Conservation (phyloP, 1,284 basidiomycete species). For the Polyporus tsugae region DNA sequence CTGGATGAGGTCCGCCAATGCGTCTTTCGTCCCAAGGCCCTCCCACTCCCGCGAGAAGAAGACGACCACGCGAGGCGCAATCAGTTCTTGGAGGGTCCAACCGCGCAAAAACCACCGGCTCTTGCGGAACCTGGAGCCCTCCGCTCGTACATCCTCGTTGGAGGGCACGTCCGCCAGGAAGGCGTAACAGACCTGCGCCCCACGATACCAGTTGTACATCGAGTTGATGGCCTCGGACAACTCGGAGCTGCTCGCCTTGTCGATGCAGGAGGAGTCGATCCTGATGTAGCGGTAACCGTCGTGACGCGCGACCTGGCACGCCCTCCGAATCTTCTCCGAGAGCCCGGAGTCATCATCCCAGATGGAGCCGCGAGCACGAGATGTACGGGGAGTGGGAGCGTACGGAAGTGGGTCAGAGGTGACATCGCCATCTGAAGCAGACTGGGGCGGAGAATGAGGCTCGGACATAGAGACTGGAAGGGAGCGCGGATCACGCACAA, state of each 20-base stretch:
- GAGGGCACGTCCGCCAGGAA: conserved; percentile 10
- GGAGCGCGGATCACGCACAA: not conserved
- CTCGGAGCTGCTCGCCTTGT: conserved; percentile 18
- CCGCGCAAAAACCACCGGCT: conserved; percentile 2
- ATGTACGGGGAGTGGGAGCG: not conserved
- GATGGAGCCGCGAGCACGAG: too few species aligned
- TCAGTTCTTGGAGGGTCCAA: conserved; percentile 18
- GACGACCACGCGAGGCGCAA: conserved; percentile 7
- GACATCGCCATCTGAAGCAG: not conserved
- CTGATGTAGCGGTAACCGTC: conserved; percentile 10
- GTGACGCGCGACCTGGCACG: not conserved
- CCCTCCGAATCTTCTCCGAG: conserved; percentile 7
- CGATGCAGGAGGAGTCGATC: conserved; percentile 20
- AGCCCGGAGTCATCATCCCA: not conserved
- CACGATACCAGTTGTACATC: conserved; percentile 12
- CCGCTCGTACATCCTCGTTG: not conserved
- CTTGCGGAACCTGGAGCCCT: not conserved
- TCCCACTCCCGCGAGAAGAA: conserved; percentile 9
- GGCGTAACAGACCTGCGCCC: conserved; percentile 14
- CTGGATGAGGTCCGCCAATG: not conserved
- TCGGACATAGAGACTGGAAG: not conserved
- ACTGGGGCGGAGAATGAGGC: not conserved
- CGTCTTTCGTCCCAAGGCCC: conserved; percentile 1
- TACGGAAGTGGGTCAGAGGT: not conserved
- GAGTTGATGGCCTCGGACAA: conserved; percentile 20